These are phyloP conservation scores for Lecanicillium sp. DNA, from an alignment of 2,329 filamentous ascomycete species.

Conservation along the genomic window DNA sequence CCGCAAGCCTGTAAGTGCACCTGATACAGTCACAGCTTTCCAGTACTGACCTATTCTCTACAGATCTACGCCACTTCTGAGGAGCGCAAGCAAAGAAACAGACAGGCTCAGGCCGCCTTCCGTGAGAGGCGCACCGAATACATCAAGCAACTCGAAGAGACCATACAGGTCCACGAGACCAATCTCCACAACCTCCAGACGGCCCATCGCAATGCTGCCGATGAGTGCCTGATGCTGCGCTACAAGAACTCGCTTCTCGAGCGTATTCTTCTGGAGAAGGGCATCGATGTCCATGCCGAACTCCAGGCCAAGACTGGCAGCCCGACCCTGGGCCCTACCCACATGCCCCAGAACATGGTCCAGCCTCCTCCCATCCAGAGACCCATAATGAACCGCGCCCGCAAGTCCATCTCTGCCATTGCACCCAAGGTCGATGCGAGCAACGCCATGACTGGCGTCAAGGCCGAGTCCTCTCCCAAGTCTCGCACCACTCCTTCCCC, in stretches of 20 bases:
- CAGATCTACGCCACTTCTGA: constrained; percentile 99
- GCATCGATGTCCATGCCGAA: constrained; percentile 95
- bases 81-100: constrained; percentile 94
- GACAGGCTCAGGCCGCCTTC: constrained; percentile 95
- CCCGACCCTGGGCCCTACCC: constrained; percentile 67
- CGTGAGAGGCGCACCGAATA: constrained; percentile 96
- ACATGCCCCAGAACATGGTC: constrained; percentile 61
- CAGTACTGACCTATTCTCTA: constrained; percentile 15
- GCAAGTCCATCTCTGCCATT: constrained; percentile 66
- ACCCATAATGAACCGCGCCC: constrained; percentile 71
- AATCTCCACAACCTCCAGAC: constrained; percentile 88
- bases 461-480: constrained; percentile 60
- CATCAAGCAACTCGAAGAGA: constrained; percentile 97
- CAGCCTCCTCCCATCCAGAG: constrained; percentile 73
- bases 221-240: constrained; percentile 95
- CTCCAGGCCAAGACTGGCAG: constrained; percentile 87
- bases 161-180: constrained; percentile 94
- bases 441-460: constrained; percentile 38
- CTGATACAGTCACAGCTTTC: constrained; percentile 52
- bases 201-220: constrained; percentile 87
- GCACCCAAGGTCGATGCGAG: constrained; percentile 65
- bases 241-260: constrained; percentile 98
- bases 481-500: constrained; percentile 71
- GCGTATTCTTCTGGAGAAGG: constrained; percentile 92
- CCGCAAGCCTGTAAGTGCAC: constrained; percentile 80